These are phyloP conservation scores for Marasmius sp. DNA, from an alignment of 1,284 basidiomycete species.

Conservation along the genomic window DNA sequence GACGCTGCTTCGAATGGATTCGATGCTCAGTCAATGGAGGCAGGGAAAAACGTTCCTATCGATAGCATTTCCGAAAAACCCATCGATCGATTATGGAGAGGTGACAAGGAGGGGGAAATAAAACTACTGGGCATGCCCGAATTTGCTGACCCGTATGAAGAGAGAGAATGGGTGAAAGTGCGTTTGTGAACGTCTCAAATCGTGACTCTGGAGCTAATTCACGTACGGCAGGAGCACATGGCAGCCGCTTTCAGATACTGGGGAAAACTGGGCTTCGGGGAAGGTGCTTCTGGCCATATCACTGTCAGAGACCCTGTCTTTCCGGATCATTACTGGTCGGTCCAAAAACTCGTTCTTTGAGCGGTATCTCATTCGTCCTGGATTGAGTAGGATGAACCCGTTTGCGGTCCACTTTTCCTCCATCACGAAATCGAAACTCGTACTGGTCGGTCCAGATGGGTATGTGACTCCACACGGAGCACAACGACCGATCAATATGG, in stretches of 20 bases:
- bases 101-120: slow-evolving; percentile 14
- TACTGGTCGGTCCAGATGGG: slow-evolving; percentile 28
- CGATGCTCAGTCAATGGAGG: not conserved
- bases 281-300: slow-evolving; percentile 64
- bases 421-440: slow-evolving; percentile 29
- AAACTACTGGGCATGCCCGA: slow-evolving; percentile 20
- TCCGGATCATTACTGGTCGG: slow-evolving; percentile 19
- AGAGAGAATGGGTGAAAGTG: slow-evolving; percentile 30
- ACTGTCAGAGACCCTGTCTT: slow-evolving; percentile 48
- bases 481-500: slow-evolving; percentile 27
- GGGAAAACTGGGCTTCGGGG: slow-evolving; percentile 56
- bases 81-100: slow-evolving; percentile 15
- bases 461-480: slow-evolving; percentile 27
- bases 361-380: not conserved
- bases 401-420: slow-evolving; percentile 27
- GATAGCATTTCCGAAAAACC: slow-evolving; percentile 12
- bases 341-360: slow-evolving; percentile 1
- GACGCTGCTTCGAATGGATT: not conserved
- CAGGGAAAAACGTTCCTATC: not conserved
- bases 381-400: slow-evolving; percentile 26
- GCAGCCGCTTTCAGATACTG: slow-evolving; percentile 26
- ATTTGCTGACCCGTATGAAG: slow-evolving; percentile 23
- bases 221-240: slow-evolving; percentile 21
- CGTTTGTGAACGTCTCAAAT: not conserved
- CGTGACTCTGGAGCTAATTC: not conserved